Conservation (phyloP, 1,284 basidiomycete species). For the Cyathus olla region DNA sequence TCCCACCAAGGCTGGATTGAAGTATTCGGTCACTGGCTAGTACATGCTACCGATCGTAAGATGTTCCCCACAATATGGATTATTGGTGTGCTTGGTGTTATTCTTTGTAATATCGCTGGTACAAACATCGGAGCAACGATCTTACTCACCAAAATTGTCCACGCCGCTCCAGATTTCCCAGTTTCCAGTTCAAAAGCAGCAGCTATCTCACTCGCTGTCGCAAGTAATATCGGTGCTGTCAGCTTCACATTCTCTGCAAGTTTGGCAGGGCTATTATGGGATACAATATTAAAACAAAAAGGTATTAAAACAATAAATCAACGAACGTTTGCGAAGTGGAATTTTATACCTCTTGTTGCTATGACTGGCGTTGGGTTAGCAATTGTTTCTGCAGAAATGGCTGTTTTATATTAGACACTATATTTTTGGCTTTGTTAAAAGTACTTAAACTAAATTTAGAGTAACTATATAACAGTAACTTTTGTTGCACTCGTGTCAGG, state of each 20-base stretch:
- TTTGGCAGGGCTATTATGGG: slow-evolving; percentile 93
- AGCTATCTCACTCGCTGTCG: slow-evolving; percentile 61
- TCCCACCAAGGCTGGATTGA: slow-evolving; percentile 92
- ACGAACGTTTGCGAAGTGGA: slow-evolving; percentile 80
- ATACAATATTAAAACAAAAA: slow-evolving; percentile 83
- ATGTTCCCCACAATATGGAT: slow-evolving; percentile 67
- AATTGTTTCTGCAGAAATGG: slow-evolving; percentile 75
- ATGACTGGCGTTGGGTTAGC: slow-evolving; percentile 66
- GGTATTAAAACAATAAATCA: slow-evolving; percentile 73
- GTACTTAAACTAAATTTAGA: too few relatives aligned
- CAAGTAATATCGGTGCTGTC: slow-evolving; percentile 93
- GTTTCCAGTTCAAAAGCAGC: slow-evolving; percentile 48
- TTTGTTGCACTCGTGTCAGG: too few relatives aligned
- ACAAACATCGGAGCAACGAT: slow-evolving; percentile 98
- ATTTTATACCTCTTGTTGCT: slow-evolving; percentile 65
- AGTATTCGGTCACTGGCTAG: slow-evolving; percentile 85
- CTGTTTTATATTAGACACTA: slow-evolving; percentile 53
- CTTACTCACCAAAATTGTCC: slow-evolving; percentile 72
- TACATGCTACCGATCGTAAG: slow-evolving; percentile 55
- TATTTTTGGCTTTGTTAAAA: neutral
- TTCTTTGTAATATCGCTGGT: slow-evolving; percentile 91
- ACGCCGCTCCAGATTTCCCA: slow-evolving; percentile 45
- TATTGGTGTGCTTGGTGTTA: slow-evolving; percentile 69
- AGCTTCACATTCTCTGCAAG: slow-evolving; percentile 93
- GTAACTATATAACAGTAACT: too few relatives aligned